Base-by-base conservation (phyloP, 2,329 filamentous ascomycete species). In the Aureobasidium zeae region DNA sequence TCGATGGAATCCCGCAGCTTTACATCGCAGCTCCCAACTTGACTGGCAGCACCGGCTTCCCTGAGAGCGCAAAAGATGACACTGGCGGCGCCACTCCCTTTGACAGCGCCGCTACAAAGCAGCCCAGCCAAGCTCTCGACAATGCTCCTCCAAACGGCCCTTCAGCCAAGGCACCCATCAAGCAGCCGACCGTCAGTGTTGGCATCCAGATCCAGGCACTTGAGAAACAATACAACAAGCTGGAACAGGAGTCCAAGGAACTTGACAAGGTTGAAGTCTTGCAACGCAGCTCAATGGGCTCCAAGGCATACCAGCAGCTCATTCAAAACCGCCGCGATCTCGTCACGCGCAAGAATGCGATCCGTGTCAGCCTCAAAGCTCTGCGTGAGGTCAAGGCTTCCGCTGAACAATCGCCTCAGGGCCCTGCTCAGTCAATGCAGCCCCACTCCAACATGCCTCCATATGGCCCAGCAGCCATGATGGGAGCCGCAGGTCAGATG, bases 221-320 rank as follows among this genome's bases (percentile, higher is more conserved):
- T 5, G 60, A 64, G 48, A 53, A 57, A 25, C 55, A 63, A 42
- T 62, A 61, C 47, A 50, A 47, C 42, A 63, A 60, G 49, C 55
- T 60, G 13, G 57, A 62, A 21, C 49, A 55, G 24, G 59, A 63
- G 51, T 50, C 54, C 16, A 61, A 54, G 47, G 55, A 58, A n/a
- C 48, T 64, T 25, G 54, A 63, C 55, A 61, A 61, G 51, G 55
- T 55, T 2, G 61, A 63, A 44, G 61, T 60, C 17, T 51, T 62
- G 16, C 57, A 62, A 38, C 55, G 57, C 22, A 52, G 53, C 26
- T 51, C 51, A 10, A 58, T 64, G 57, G 47, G 48, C 22, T 54
- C 53, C 38, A 49, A 47, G 28, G 55, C 57, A 21, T 59, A 53
- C 48, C 51, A 55, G 8, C 54, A 55, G 25, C 53, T 64, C 7